Evolutionary conservation across 495 filamentous ascomycete species (phyloP), one percentile per base, ranked within the genome.

Genomic region (Aeminium ludgeri): DNA sequence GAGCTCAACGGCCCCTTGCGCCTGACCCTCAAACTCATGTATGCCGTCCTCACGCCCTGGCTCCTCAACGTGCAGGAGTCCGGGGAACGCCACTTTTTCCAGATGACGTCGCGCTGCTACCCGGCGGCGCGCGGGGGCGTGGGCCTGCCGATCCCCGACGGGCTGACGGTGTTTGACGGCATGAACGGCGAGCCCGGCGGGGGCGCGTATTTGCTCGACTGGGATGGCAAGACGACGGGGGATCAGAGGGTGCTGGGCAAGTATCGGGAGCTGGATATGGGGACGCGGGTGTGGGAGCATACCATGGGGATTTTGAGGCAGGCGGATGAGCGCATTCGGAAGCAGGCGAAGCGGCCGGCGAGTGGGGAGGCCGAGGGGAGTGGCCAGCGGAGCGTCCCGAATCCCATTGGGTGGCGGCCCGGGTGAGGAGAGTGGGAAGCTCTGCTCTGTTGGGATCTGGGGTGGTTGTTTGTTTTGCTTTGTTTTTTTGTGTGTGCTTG

Each of bases 121-220:
- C 45, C 45, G 2, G 11, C 51, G 5, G 23, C 20, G 5, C 16
- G 20, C 11, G 13, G n/a, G 1, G 33, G n/a, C 5, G 43, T 43
- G 7, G 52, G 52, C 34, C 38, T 55, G 3, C 44, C 44, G 11
- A 25, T 36, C 10, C 43, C 39, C 3, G 46, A 52, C 20, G 48
- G 29, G 0, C 13, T 56, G 4, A 37, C 40, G 18, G 44, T 56
- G 10, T 46, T 38, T n/a, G 46, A 42, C 10, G 59, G 58, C 10
- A 50, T 36, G 4, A 44, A 50, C 34, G 62, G 61, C 1, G 37
- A 55, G 30, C 20, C 38, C 1, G 58, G 62, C 0, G 59, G 61
- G 46, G 62, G 63, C 30, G 58, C 47, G 5, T 66, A 65, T 48
- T 44, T 55, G 30, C 50, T 63, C 0, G 58, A 58, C 30, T 61